Percentiles rank a stretch among this genome's conserved stretches.
Conservation (phyloP, 768 basidiomycete genomes). For the Hortiboletus campestris region DNA sequence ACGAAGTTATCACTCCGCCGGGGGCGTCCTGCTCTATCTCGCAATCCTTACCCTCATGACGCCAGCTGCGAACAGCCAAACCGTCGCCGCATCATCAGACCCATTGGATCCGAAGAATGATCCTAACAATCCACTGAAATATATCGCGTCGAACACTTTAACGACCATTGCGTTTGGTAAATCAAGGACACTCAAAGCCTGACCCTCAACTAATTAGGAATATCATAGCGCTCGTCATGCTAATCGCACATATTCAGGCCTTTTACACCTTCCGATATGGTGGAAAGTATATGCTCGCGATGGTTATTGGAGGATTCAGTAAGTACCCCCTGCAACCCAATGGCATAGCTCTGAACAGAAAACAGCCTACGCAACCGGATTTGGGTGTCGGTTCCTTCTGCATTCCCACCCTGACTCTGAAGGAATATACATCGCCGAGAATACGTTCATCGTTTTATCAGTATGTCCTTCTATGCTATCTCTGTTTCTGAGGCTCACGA, state of each 20-base stretch:
- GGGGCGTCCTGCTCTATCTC: not conserved
- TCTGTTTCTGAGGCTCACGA: slow-evolving; percentile 10
- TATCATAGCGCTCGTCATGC: slow-evolving; percentile 32
- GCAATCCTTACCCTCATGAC: not conserved
- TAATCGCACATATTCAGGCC: slow-evolving; percentile 44
- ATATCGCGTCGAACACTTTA: slow-evolving; percentile 53
- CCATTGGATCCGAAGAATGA: slow-evolving; percentile 48
- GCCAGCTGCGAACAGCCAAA: not conserved
- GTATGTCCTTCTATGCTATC: slow-evolving; percentile 19
- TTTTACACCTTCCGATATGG: slow-evolving; percentile 43
- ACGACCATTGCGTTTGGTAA: slow-evolving; percentile 51
- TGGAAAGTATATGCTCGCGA: slow-evolving; percentile 57
- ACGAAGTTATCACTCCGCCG: not conserved
- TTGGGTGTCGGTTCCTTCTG: slow-evolving; percentile 55
- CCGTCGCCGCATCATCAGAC: not conserved
- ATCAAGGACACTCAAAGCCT: not conserved
- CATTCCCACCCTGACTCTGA: slow-evolving; percentile 52
- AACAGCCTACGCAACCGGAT: slow-evolving; percentile 55
- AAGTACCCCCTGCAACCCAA: slow-evolving; percentile 16
- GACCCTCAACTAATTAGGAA: not conserved
- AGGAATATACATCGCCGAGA: slow-evolving; percentile 53
- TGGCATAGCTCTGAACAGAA: not conserved
- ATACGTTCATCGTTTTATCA: slow-evolving; percentile 60
- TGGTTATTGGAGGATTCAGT: slow-evolving; percentile 63
- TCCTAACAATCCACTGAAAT: slow-evolving; percentile 50